Evolutionary conservation across 495 filamentous ascomycete species (phyloP), one percentile per base, ranked within the genome.

Genomic region (Parathielavia hyrcaniae): DNA sequence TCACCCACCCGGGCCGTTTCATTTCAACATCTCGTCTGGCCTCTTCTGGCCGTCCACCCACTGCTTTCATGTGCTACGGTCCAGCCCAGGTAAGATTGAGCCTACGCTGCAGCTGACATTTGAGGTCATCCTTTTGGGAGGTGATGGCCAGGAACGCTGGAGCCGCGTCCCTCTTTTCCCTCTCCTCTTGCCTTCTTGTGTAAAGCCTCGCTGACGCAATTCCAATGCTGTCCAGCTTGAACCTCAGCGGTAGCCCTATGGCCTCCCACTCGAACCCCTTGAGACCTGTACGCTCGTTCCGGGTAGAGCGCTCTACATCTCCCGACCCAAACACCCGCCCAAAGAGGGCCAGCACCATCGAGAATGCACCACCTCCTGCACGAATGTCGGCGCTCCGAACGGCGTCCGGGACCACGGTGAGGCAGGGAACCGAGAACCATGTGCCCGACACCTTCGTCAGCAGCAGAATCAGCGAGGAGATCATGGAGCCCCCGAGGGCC

Each of bases 341-440:
- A 20, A 81, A 78, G 62, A 75, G 86, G 65, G 83, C 87, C 17
- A 85, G 75, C 67, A 87, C 85, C 1, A 69, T 86, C 30, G 82
- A 86, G 61, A 81, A 80, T 67, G 73, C 73, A 14, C 64, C 77
- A 9, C 19, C 58, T 16, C 68, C 75, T 38, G 64, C 80, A 8
- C 4, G 52, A 16, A 50, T 14, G 44, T 26, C 62, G 6, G 75
- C 79, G 23, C 67, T 71, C 43, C 58, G 59, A 10, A 66, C 62
- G 4, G 60, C 67, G 38, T 64, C 70, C 38, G 59, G 69, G 34
- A 63, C 64, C 30, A 56, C 63, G n/a, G 57, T 63, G 16, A 59
- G 50, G 10, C 50, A 64, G 17, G 60, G 19, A 16, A 45, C 30
- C 53, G 64, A 58, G 40, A 57, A 57, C 34, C 60, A 67, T 22